phyloP scores from a whole-genome alignment of 2,329 filamentous ascomycete genomes.

The Xylariaceae sp. region DNA sequence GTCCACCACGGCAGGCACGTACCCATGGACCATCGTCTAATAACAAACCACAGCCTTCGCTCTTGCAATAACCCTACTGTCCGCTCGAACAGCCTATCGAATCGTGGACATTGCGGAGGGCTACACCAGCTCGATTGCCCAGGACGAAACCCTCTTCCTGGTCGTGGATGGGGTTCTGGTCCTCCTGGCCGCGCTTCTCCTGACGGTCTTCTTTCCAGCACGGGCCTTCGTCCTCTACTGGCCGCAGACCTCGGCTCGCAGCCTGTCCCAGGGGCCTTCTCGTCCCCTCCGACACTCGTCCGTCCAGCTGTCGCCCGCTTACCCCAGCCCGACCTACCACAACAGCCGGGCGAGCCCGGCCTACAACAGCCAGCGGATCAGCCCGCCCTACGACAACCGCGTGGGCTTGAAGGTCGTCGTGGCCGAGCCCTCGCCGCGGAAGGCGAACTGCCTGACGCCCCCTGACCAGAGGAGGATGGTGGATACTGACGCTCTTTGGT shows the following conservation, averaged over 20 bases:
- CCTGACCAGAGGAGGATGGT: slow-evolving; percentile 18
- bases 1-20: too few species aligned
- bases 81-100: slow-evolving; percentile 21
- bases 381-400: slow-evolving; percentile 8
- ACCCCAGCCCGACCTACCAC: slow-evolving; percentile 8
- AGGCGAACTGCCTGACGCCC: slow-evolving; percentile 3
- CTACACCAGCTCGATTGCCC: slow-evolving; percentile 15
- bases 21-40: too few species aligned
- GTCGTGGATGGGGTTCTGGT: slow-evolving; percentile 21
- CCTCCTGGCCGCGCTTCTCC: slow-evolving; percentile 12
- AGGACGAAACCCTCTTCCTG: slow-evolving; percentile 18
- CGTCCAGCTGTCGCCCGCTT: slow-evolving; percentile 11
- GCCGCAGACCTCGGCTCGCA: slow-evolving; percentile 8
- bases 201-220: slow-evolving; percentile 20
- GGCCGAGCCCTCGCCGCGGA: slow-evolving; percentile 4
- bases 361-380: too few species aligned
- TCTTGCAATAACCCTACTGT: slow-evolving; percentile 13
- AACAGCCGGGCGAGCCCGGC: too few species aligned
- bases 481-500: slow-evolving; percentile 24
- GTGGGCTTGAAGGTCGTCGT: slow-evolving; percentile 12
- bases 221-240: slow-evolving; percentile 15
- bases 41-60: slow-evolving; percentile 13
- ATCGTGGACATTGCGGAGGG: slow-evolving; percentile 18
- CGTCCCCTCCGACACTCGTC: slow-evolving; percentile 11
- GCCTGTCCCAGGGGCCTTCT: slow-evolving; percentile 9